These are phyloP conservation scores for Candida glucosophila DNA, from an alignment of 1,139 yeast species.

Conservation along the genomic window DNA sequence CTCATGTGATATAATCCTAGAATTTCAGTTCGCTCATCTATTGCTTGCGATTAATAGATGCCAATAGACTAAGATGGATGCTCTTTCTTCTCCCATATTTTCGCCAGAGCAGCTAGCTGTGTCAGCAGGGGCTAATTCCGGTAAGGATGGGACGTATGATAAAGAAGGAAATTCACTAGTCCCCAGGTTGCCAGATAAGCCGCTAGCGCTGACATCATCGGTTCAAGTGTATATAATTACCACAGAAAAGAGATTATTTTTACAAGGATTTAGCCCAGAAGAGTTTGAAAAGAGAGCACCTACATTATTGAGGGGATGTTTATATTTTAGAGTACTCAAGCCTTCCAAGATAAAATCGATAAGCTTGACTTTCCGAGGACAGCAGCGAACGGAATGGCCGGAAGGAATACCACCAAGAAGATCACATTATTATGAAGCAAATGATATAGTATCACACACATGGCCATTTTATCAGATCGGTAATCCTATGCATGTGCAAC, in stretches of 20 bases:
- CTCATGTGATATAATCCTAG: not conserved
- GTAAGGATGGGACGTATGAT: slow-evolving; percentile 2
- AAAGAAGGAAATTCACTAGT: slow-evolving; percentile 8
- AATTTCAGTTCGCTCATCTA: not conserved
- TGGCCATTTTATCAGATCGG: slow-evolving; percentile 74
- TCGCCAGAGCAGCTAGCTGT: slow-evolving; percentile 23
- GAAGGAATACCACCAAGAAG: slow-evolving; percentile 95
- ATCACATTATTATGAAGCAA: slow-evolving; percentile 52
- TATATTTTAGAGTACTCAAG: slow-evolving; percentile 62
- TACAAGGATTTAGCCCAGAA: slow-evolving; percentile 69
- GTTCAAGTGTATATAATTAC: slow-evolving; percentile 49
- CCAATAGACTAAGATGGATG: slow-evolving; percentile 6
- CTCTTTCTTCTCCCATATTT: slow-evolving; percentile 22
- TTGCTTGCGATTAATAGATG: not conserved
- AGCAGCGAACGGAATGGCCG: slow-evolving; percentile 90
- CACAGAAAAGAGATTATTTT: slow-evolving; percentile 72
- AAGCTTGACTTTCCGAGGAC: slow-evolving; percentile 60
- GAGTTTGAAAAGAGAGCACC: slow-evolving; percentile 72
- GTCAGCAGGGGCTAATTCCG: slow-evolving; percentile 3
- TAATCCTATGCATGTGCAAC: slow-evolving; percentile 12
- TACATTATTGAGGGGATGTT: slow-evolving; percentile 73
- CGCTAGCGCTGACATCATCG: slow-evolving; percentile 38
- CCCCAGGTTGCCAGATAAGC: slow-evolving; percentile 43
- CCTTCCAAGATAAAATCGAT: slow-evolving; percentile 69
- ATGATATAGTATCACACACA: slow-evolving; percentile 65